These are phyloP conservation scores for Polytolypa hystricis DNA, from an alignment of 2,329 filamentous ascomycete species.

Conservation along the genomic window DNA sequence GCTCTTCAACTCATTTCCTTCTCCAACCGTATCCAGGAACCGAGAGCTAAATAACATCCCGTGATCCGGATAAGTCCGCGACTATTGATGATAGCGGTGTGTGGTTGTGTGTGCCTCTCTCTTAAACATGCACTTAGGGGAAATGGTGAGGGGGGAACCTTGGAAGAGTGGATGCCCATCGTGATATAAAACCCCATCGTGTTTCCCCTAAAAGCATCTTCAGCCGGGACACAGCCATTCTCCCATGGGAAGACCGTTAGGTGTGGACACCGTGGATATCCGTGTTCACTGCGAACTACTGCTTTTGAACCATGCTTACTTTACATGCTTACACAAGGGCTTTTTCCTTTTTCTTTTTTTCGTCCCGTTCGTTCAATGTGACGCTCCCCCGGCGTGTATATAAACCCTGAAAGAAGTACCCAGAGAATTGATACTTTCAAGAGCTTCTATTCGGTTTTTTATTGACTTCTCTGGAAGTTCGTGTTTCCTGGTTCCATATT, in stretches of 20 bases:
- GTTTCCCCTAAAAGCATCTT: constrained; percentile 38
- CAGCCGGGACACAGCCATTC: constrained; percentile 24
- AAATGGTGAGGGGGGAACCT: constrained; percentile 18
- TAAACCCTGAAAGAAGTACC: not conserved
- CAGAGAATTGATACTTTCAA: too few relatives aligned
- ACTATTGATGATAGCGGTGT: too few relatives aligned
- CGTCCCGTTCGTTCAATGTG: not conserved
- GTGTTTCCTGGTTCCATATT: too few relatives aligned
- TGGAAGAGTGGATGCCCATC: constrained; percentile 13
- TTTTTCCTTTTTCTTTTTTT: not conserved
- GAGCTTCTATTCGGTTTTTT: too few relatives aligned
- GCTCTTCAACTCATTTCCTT: not conserved
- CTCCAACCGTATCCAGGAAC: not conserved
- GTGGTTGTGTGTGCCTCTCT: too few relatives aligned
- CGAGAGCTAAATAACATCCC: not conserved
- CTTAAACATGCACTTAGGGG: constrained; percentile 41
- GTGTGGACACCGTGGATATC: not conserved
- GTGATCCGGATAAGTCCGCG: constrained; percentile 7
- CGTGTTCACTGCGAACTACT: too few relatives aligned
- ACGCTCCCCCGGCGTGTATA: not conserved
- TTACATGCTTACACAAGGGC: too few relatives aligned
- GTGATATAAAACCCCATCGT: constrained; percentile 5
- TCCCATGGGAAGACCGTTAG: not conserved
- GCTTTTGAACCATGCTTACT: too few relatives aligned
- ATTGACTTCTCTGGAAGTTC: too few relatives aligned